Evolutionary conservation across 495 filamentous ascomycete genomes (phyloP).

Genomic region (Daldinia bambusicola): DNA sequence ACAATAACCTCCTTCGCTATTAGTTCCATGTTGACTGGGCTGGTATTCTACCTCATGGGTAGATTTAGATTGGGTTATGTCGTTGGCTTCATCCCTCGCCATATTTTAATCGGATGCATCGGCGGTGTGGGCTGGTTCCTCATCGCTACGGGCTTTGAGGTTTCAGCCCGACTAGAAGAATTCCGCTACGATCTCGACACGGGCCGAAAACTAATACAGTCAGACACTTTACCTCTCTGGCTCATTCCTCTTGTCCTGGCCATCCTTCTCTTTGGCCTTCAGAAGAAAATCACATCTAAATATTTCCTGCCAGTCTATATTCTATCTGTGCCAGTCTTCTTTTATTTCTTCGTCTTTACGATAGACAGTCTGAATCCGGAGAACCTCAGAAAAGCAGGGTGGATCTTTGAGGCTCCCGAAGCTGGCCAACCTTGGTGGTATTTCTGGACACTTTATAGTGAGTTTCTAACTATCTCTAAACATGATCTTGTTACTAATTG

Average conservation of each 20-base stretch:
- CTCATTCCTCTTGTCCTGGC: slow-evolving; percentile 80
- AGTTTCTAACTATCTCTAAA: slow-evolving; percentile 38
- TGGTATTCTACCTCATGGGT: slow-evolving; percentile 92
- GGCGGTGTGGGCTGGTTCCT: slow-evolving; percentile 98
- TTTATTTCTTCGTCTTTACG: slow-evolving; percentile 81
- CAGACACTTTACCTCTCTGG: slow-evolving; percentile 84
- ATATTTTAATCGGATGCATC: slow-evolving; percentile 97
- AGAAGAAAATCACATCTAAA: slow-evolving; percentile 77
- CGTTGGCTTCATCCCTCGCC: slow-evolving; percentile 94
- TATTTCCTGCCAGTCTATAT: slow-evolving; percentile 90
- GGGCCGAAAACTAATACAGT: slow-evolving; percentile 72
- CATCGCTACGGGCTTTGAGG: slow-evolving; percentile 88
- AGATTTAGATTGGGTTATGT: slow-evolving; percentile 84
- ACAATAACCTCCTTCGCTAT: slow-evolving; percentile 90
- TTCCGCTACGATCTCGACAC: slow-evolving; percentile 83
- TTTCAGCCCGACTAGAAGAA: slow-evolving; percentile 88
- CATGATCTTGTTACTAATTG: slow-evolving; percentile 34
- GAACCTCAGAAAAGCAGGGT: slow-evolving; percentile 74
- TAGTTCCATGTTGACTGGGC: slow-evolving; percentile 88
- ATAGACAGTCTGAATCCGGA: slow-evolving; percentile 70
- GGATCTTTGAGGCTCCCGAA: slow-evolving; percentile 88
- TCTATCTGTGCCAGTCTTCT: slow-evolving; percentile 77
- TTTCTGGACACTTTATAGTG: slow-evolving; percentile 94
- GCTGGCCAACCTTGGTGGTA: slow-evolving; percentile 93
- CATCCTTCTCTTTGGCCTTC: slow-evolving; percentile 76